Conservation (phyloP, 2,329 filamentous ascomycete genomes). For the Diaporthe nobilis region DNA sequence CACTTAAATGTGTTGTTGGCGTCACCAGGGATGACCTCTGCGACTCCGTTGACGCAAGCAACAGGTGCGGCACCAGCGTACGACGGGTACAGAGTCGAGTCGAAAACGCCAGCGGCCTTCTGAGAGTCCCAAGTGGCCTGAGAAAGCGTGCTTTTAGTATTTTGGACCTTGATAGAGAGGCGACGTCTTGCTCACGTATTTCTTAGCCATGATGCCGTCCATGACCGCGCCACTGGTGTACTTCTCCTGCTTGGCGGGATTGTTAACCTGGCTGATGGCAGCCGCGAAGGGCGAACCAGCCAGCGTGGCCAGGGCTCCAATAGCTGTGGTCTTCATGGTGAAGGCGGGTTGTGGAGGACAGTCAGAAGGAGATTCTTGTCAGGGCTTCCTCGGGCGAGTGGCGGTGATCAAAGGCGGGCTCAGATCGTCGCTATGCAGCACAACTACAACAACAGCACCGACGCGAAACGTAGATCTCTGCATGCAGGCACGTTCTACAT, state of each 20-base stretch:
- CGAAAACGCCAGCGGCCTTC: slow-evolving; percentile 13
- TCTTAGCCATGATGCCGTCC: slow-evolving; percentile 36
- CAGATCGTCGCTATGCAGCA: slow-evolving; percentile 28
- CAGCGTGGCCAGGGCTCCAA: slow-evolving; percentile 27
- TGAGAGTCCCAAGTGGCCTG: slow-evolving; percentile 33
- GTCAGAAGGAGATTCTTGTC: slow-evolving; percentile 10
- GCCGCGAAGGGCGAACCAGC: slow-evolving; percentile 32
- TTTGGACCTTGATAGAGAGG: neutral
- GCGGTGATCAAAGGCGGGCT: neutral
- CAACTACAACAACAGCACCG: neutral
- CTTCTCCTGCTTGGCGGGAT: slow-evolving; percentile 35
- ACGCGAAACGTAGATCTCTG: neutral
- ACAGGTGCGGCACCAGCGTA: slow-evolving; percentile 39
- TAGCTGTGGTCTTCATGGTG: slow-evolving; percentile 29
- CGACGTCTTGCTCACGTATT: slow-evolving; percentile 19
- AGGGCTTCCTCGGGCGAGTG: slow-evolving; percentile 10
- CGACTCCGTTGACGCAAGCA: slow-evolving; percentile 58
- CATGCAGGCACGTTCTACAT: neutral
- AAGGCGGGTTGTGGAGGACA: neutral
- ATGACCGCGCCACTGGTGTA: slow-evolving; percentile 37
- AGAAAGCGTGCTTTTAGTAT: neutral
- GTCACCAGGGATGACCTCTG: slow-evolving; percentile 60
- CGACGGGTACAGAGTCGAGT: slow-evolving; percentile 18
- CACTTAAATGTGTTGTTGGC: slow-evolving; percentile 63
- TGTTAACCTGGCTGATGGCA: slow-evolving; percentile 31